Base-by-base conservation (phyloP, 208 protist species). In the Phytomonas sp. region DNA sequence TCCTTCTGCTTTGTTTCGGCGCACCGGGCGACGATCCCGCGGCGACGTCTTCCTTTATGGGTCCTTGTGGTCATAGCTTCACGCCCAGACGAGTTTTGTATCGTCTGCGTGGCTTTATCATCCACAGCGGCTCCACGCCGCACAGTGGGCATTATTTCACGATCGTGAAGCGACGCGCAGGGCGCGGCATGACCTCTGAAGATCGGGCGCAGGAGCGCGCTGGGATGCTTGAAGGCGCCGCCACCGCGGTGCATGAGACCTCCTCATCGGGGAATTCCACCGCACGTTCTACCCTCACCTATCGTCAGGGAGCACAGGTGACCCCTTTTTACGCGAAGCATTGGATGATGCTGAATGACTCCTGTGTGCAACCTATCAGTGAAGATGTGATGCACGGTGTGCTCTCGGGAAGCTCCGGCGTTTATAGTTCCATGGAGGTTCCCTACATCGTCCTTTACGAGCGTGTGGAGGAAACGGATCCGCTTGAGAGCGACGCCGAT, bases 331-430 rank as follows among this genome's bases (percentile, higher is more conserved):
- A 40, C 36, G 9, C 36, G 36, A 40, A 9, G 36, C 40, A 66
- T 36, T 90, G 85, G 85, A 77, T 85, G 34, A 79, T 87, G 76
- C 79, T 85, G 36, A 87, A 90, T 70, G 85, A 90, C 67, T 77
- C 77, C 17, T 72, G 71, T 59, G 74, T 90, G 63, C 67, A 74
- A 29, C 5, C 62, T 13, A 67, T 90, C 26, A 26, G 59, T 17
- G 7, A 62, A 7, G 71, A 73, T 15, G 76, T 31, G 26, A 78
- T 85, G 72, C 61, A 62, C 23, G 65, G 43, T 30, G 67, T 90
- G 29, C 62, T 90, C 33, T 26, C 51, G 17, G 85, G 85, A 23
- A 51, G 64, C 28, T 62, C 72, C 26, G 75, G 73, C 32, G 77
- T 87, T 6, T 81, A 83, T 76, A 76, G 76, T 15, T 32, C 29